Conservation (phyloP, 768 basidiomycete genomes). For the Kwoniella dendrophila region DNA sequence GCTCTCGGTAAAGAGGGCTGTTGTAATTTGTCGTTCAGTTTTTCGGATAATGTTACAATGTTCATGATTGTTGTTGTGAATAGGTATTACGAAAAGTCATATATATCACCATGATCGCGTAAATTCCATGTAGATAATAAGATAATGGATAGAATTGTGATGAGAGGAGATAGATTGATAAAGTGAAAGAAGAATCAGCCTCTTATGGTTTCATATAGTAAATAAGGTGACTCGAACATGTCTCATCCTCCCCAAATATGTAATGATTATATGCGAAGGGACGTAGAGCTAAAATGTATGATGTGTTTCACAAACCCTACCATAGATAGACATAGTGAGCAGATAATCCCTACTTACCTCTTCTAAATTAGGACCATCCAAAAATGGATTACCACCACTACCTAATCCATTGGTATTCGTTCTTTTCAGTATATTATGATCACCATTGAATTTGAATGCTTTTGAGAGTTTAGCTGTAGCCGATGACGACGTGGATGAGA, state of each 20-base stretch:
- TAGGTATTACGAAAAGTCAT: too few relatives aligned
- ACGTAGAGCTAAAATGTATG: too few relatives aligned
- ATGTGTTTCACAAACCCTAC: neutral
- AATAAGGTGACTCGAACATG: constrained; percentile 4
- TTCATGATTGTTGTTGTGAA: neutral
- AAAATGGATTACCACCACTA: constrained; percentile 37
- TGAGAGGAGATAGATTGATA: neutral
- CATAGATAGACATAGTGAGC: neutral
- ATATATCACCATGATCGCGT: too few relatives aligned
- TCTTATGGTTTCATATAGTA: neutral
- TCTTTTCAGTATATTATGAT: constrained; percentile 29
- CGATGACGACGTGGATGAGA: constrained; percentile 20
- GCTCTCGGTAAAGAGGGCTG: constrained; percentile 23
- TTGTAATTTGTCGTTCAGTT: neutral
- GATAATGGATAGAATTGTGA: neutral
- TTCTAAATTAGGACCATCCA: constrained; percentile 41
- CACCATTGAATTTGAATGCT: constrained; percentile 42
- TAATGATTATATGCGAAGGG: too few relatives aligned
- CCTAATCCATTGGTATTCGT: constrained; percentile 12
- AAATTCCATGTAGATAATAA: too few relatives aligned
- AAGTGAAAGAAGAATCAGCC: constrained; percentile 9
- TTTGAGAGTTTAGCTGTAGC: constrained; percentile 34
- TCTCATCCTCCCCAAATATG: too few relatives aligned
- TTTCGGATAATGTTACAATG: neutral
- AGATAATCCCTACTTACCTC: constrained; percentile 32